Conservation (phyloP, 2,329 filamentous ascomycete genomes). For the Lomentospora prolificans region DNA sequence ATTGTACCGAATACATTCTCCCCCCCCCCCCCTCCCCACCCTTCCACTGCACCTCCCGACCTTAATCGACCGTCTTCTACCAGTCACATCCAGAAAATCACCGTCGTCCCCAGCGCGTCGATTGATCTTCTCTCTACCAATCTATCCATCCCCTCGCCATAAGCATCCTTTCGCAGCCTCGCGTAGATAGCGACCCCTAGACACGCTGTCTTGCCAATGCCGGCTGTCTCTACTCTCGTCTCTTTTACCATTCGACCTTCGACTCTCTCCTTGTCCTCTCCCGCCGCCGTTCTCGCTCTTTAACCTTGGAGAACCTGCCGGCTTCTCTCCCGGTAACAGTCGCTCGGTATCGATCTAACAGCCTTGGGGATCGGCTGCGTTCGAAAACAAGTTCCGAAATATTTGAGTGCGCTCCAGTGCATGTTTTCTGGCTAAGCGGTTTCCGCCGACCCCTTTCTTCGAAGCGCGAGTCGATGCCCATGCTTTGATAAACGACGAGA, state of each 20-base stretch:
- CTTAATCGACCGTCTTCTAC: constrained; percentile 4
- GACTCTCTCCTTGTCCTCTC: constrained; percentile 2
- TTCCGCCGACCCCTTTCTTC: not conserved
- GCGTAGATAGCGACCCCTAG: constrained; percentile 5
- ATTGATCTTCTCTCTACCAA: constrained; percentile 2
- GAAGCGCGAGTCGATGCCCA: not conserved
- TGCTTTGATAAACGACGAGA: constrained; percentile 2
- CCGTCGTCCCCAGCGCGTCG: constrained; percentile 1
- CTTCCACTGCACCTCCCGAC: constrained; percentile 4
- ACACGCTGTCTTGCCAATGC: constrained; percentile 4
- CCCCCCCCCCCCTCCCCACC: constrained; percentile 2
- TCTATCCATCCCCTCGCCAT: not conserved
- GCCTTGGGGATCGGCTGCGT: not conserved
- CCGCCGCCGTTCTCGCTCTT: not conserved
- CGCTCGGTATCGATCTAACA: not conserved
- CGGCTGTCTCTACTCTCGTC: not conserved
- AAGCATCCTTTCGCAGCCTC: constrained; percentile 6
- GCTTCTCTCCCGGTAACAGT: not conserved
- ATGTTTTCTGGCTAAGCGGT: not conserved
- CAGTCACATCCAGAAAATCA: constrained; percentile 3
- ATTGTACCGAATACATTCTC: constrained; percentile 5
- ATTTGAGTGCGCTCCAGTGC: not conserved
- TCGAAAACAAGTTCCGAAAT: not conserved
- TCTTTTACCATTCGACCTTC: constrained; percentile 1
- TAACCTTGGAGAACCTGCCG: not conserved